These are phyloP conservation scores for Fusarium napiforme DNA, from an alignment of 2,329 filamentous ascomycete genomes.

Conservation along the genomic window DNA sequence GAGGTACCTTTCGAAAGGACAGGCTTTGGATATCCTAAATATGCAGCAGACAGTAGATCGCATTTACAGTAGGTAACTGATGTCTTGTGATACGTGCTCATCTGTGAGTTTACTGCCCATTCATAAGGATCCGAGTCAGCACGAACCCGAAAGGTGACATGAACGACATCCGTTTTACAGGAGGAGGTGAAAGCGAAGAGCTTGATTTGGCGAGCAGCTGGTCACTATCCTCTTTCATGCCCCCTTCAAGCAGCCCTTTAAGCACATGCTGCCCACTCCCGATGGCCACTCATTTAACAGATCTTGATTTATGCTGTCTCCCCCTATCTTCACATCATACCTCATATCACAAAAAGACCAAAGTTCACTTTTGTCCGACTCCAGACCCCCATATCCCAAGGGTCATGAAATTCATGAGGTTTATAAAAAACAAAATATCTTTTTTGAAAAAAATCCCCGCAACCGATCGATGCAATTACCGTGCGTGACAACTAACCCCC, in stretches of 20 bases:
- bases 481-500: conserved; percentile 43
- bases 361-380: conserved; percentile 39
- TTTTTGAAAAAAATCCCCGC: conserved; percentile 19
- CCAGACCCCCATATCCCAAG: conserved; percentile 34
- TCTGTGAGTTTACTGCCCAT: not conserved
- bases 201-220: not conserved
- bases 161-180: not conserved
- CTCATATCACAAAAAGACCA: conserved; percentile 33
- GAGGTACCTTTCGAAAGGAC: no score
- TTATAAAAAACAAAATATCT: conserved; percentile 20
- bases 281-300: not conserved
- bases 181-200: not conserved
- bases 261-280: not conserved
- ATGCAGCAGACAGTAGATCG: not conserved
- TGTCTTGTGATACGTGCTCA: not conserved
- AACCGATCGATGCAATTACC: conserved; percentile 46
- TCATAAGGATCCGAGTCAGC: accelerated
- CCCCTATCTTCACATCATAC: conserved; percentile 9
- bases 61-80: no score
- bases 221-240: not conserved
- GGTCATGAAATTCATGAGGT: conserved; percentile 47
- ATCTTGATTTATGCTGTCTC: conserved; percentile 12
- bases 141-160: accelerated
- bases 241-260: accelerated
- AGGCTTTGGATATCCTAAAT: not conserved